Percentiles rank a stretch among this genome's conserved stretches.
Conservation (phyloP, 1,284 basidiomycete genomes). For the Abortiporus biennis region DNA sequence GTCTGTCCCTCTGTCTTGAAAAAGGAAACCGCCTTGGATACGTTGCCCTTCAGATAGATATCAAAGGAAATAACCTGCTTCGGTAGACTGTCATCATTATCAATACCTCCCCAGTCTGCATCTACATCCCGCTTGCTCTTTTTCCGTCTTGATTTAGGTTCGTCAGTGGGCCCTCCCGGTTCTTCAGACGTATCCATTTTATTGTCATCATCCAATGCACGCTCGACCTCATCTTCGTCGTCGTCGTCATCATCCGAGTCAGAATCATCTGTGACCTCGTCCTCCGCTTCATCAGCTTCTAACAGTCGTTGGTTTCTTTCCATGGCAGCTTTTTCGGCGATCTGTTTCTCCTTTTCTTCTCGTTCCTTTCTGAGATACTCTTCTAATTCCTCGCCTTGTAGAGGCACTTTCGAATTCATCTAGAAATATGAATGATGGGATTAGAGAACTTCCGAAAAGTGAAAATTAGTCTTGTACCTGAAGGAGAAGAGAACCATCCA, state of each 20-base stretch:
- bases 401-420: conserved; percentile 86
- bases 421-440: conserved; percentile 23
- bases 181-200: conserved; percentile 36
- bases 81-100: conserved; percentile 66
- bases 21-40: conserved; percentile 76
- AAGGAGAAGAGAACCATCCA: conserved; percentile 64
- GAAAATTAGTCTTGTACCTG: conserved; percentile 39
- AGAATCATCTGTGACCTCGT: conserved; percentile 59
- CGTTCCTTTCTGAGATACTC: conserved; percentile 76
- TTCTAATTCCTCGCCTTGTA: conserved; percentile 84
- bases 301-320: conserved; percentile 84
- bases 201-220: conserved; percentile 47
- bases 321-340: conserved; percentile 80
- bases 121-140: conserved; percentile 41
- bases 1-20: conserved; percentile 72
- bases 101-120: conserved; percentile 57
- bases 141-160: conserved; percentile 25
- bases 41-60: conserved; percentile 94
- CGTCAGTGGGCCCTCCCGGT: conserved; percentile 3
- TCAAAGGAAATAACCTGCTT: conserved; percentile 85
- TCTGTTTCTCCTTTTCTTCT: conserved; percentile 78
- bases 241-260: conserved; percentile 61
- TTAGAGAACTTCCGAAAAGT: conserved; percentile 1
- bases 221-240: conserved; percentile 60
- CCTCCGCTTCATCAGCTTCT: conserved; percentile 78